Base-by-base conservation (phyloP, 495 filamentous ascomycete genomes). In the Penicillium angulare region DNA sequence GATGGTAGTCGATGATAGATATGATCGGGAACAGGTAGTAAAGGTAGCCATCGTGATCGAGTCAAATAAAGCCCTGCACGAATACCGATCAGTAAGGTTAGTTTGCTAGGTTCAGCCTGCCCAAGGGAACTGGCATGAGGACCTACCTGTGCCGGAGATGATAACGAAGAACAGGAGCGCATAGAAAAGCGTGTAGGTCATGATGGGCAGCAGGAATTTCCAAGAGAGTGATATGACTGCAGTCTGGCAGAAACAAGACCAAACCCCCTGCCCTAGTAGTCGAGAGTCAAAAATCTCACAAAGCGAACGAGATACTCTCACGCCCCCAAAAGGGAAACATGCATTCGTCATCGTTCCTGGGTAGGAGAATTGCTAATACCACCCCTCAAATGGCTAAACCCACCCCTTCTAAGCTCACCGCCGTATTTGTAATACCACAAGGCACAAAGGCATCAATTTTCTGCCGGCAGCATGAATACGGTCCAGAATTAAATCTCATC, bases 171-270 rank as follows among this genome's bases (percentile, higher is more conserved):
- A 78, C 53, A 79, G 76, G 44, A 88, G 65, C 49, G 81, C 79
- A 77, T 90, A 97, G 68, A 96, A 80, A 52, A 96, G 59, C 73
- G 90, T 91, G 57, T 68, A 73, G 47, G 71, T 73, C 87, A 91
- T 88, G 53, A 43, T 68, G 46, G 53, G 42, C 46, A 32, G 42
- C 10, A n/a, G 22, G 17, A 15, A 12, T 29, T 10, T 29, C 27
- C n/a, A n/a, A n/a, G n/a, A n/a, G n/a, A 31, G 27, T 31, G 8
- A 9, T 7, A 31, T 31, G 27, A 31, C 8, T 6, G 8, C 27
- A 31, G 27, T 2, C 2, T 31, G 27, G 13, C 13, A 7, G 13
- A 31, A 31, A 31, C 13, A 6, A 31, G 13, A 6, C 2, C 27
- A 2, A 31, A 12, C 27, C 8, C 27, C 27, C 27, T 31, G 27